phyloP scores from a whole-genome alignment of 768 basidiomycete genomes.

The Suillus bovinus region DNA sequence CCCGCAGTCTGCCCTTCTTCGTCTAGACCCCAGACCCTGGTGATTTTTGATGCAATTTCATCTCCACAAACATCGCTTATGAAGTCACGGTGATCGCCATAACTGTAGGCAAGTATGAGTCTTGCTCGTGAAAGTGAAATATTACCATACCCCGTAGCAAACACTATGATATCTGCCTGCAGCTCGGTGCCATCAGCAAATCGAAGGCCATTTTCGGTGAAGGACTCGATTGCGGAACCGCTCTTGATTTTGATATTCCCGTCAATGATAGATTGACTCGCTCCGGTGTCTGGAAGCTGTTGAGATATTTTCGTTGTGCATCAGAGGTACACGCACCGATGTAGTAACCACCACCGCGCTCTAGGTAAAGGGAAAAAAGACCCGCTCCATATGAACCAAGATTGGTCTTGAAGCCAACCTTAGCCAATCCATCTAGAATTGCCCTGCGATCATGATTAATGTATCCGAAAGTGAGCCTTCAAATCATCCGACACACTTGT shows the following conservation, averaged over 20 bases:
- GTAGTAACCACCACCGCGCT: constrained; percentile 43
- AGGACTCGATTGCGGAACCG: constrained; percentile 34
- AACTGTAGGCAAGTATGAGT: constrained; percentile 31
- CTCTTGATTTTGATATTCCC: constrained; percentile 54
- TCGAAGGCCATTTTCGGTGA: constrained; percentile 31
- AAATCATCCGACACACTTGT: constrained; percentile 22
- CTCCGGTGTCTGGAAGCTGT: constrained; percentile 33
- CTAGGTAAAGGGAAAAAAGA: constrained; percentile 25
- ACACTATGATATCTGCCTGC: constrained; percentile 33
- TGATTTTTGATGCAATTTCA: constrained; percentile 44
- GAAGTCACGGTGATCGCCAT: constrained; percentile 44
- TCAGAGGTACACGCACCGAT: constrained; percentile 27
- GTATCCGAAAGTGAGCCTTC: not conserved
- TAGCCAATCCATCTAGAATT: constrained; percentile 37
- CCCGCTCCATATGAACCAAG: constrained; percentile 37
- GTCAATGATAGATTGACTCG: constrained; percentile 43
- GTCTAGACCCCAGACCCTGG: constrained; percentile 61
- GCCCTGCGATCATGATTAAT: constrained; percentile 25
- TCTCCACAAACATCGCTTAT: constrained; percentile 47
- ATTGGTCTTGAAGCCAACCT: constrained; percentile 39
- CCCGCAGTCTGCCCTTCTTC: constrained; percentile 61
- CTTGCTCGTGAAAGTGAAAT: not conserved
- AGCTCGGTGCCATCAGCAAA: constrained; percentile 32
- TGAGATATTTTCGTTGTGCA: not conserved
- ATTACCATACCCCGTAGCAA: constrained; percentile 28